Evolutionary conservation across 108 stramenopile genomes (phyloP).

Genomic region (Fragilaria radians): DNA sequence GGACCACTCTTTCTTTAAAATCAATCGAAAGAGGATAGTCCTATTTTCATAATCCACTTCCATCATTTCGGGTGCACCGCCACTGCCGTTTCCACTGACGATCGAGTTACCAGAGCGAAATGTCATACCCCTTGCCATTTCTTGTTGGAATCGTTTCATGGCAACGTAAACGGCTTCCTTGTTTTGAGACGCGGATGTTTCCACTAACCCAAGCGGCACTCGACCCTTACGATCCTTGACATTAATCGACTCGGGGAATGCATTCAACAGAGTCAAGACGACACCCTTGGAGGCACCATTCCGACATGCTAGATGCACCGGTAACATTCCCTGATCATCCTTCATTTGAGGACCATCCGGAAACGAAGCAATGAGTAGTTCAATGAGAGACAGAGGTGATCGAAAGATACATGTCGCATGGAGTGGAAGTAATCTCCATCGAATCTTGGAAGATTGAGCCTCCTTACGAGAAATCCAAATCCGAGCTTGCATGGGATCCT

Average conservation of each 20-base stretch:
- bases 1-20: slow-evolving; percentile 85
- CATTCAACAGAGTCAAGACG: slow-evolving; percentile 59
- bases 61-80: slow-evolving; percentile 12
- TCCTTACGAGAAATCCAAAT: slow-evolving; percentile 78
- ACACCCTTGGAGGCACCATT: slow-evolving; percentile 85
- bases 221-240: slow-evolving; percentile 78
- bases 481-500: slow-evolving; percentile 55
- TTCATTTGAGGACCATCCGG: slow-evolving; percentile 68
- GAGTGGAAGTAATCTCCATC: slow-evolving; percentile 75
- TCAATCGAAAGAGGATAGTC: slow-evolving; percentile 70
- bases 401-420: slow-evolving; percentile 79
- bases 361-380: slow-evolving; percentile 62
- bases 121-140: slow-evolving; percentile 10
- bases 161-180: slow-evolving; percentile 65
- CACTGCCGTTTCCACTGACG: neutral
- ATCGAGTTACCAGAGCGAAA: neutral
- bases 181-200: slow-evolving; percentile 63
- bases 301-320: slow-evolving; percentile 80
- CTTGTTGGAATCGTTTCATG: slow-evolving; percentile 50
- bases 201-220: slow-evolving; percentile 62
- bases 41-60: slow-evolving; percentile 89
- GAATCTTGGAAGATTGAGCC: slow-evolving; percentile 37
- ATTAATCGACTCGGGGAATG: slow-evolving; percentile 54
- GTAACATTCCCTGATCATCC: slow-evolving; percentile 89
- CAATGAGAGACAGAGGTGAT: slow-evolving; percentile 66